Conservation (phyloP, 2,329 filamentous ascomycete species). For the Triangularia setosa region DNA sequence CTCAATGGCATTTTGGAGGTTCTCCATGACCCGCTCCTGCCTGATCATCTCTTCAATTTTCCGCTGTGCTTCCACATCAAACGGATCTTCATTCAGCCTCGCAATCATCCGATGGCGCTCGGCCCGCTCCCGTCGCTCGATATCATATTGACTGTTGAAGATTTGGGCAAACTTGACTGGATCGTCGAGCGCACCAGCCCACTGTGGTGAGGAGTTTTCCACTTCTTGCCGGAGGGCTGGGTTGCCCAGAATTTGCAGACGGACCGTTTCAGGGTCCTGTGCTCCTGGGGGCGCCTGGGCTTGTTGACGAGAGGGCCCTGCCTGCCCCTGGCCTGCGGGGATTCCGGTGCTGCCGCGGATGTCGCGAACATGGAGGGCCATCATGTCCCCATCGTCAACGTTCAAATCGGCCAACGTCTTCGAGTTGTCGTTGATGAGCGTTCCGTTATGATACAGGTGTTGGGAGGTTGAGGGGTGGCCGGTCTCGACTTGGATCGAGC, state of each 20-base stretch:
- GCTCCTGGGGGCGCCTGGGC: conserved; percentile 29
- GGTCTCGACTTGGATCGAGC: conserved; percentile 81
- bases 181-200: conserved; percentile 73
- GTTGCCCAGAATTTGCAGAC: conserved; percentile 78
- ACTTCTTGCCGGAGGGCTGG: conserved; percentile 69
- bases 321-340: conserved; percentile 17
- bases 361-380: conserved; percentile 75
- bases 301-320: background rate
- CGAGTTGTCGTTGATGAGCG: conserved; percentile 69
- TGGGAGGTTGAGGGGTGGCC: conserved; percentile 68
- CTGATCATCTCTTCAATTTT: conserved; percentile 97
- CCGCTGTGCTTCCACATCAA: conserved; percentile 85
- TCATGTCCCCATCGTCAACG: conserved; percentile 86
- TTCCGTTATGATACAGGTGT: conserved; percentile 87
- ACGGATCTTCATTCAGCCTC: conserved; percentile 86
- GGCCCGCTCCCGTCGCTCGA: conserved; percentile 67
- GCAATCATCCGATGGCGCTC: conserved; percentile 81
- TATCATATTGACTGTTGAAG: conserved; percentile 62
- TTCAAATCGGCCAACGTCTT: conserved; percentile 79
- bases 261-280: conserved; percentile 74
- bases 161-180: conserved; percentile 71
- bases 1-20: conserved; percentile 93
- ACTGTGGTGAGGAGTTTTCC: conserved; percentile 66
- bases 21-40: conserved; percentile 90
- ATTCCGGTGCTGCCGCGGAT: conserved; percentile 45